Conservation (phyloP, 495 filamentous ascomycete genomes). For the Astrocystis sublimbata region DNA sequence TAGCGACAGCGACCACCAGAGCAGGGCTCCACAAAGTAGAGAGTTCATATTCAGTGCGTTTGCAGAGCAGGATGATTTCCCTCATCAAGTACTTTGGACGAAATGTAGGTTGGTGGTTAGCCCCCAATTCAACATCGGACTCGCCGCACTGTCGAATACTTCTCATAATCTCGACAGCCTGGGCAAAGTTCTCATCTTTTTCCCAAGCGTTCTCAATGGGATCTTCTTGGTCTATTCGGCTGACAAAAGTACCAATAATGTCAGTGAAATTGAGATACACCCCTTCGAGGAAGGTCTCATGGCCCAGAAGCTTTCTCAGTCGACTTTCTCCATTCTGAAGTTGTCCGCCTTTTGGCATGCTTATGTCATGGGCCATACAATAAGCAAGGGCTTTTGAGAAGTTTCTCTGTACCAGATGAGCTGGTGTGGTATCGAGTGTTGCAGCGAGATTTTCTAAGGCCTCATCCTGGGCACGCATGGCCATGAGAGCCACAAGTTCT, state of each 20-base stretch:
- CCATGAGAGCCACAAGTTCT: slow-evolving; percentile 78
- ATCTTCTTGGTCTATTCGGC: slow-evolving; percentile 69
- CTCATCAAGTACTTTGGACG: slow-evolving; percentile 70
- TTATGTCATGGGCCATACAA: slow-evolving; percentile 76
- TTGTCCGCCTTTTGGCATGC: slow-evolving; percentile 56
- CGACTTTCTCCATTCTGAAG: slow-evolving; percentile 64
- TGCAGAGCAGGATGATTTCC: slow-evolving; percentile 75
- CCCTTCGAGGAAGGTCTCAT: slow-evolving; percentile 59
- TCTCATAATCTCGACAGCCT: slow-evolving; percentile 62
- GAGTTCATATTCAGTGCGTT: slow-evolving; percentile 62
- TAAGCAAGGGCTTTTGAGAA: slow-evolving; percentile 86
- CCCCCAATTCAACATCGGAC: slow-evolving; percentile 60
- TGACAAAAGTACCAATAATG: slow-evolving; percentile 75
- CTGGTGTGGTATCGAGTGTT: slow-evolving; percentile 53
- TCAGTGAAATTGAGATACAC: slow-evolving; percentile 70
- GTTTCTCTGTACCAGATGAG: slow-evolving; percentile 61
- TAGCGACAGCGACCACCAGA: slow-evolving; percentile 71
- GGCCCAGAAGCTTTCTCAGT: slow-evolving; percentile 68
- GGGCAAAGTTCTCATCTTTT: slow-evolving; percentile 58
- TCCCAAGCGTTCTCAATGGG: slow-evolving; percentile 69
- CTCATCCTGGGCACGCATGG: slow-evolving; percentile 75
- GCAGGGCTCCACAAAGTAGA: slow-evolving; percentile 73
- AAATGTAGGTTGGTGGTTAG: slow-evolving; percentile 85
- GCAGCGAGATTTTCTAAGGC: slow-evolving; percentile 59
- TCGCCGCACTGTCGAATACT: slow-evolving; percentile 65